Evolutionary conservation across 2,329 filamentous ascomycete genomes (phyloP), one percentile per base, ranked within the genome.

Genomic region (Metarhizium guizhouense): DNA sequence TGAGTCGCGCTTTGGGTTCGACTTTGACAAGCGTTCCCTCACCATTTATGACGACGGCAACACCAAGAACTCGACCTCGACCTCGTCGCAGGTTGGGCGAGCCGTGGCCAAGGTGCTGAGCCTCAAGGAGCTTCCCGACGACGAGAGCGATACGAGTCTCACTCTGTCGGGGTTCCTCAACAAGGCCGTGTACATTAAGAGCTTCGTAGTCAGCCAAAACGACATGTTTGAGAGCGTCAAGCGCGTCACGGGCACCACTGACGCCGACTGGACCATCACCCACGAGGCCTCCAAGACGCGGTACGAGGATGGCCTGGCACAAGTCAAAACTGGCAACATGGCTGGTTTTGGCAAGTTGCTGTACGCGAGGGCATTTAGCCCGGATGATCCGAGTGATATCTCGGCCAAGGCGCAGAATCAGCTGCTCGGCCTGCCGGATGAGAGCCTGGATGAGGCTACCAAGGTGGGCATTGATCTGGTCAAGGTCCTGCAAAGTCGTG

Each of bases 191-290:
- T 25, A 25, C 25, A 25, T 25, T 25, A 25, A 25, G 4, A 25
- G 25, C 25, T 25, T 25, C 25, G 25, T 25, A 25, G 25, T 25
- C 25, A 25, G 25, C 25, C 25, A 89, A 66, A 74, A 75, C 13
- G 84, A 88, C 11, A 87, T 88, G 72, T 74, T 88, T 54, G 77
- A 79, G 42, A 78, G 76, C n/a, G 68, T 85, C 14, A 75, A 83
- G 61, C 78, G 81, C 0, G 83, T 84, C 14, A 80, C 80, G 0
- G 76, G 75, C 0, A 81, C 78, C 0, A 76, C 69, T 1, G 78
- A 83, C 43, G 67, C 66, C 0, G 83, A 87, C 63, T 88, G 84
- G 85, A 45, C 42, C 13, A 18, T 88, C 54, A 71, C 63, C 1
- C 67, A 76, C 7, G 76, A 84, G 67, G 60, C 66, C 0, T 68